Conservation (phyloP, 495 filamentous ascomycete species). For the Podospora anserina region DNA sequence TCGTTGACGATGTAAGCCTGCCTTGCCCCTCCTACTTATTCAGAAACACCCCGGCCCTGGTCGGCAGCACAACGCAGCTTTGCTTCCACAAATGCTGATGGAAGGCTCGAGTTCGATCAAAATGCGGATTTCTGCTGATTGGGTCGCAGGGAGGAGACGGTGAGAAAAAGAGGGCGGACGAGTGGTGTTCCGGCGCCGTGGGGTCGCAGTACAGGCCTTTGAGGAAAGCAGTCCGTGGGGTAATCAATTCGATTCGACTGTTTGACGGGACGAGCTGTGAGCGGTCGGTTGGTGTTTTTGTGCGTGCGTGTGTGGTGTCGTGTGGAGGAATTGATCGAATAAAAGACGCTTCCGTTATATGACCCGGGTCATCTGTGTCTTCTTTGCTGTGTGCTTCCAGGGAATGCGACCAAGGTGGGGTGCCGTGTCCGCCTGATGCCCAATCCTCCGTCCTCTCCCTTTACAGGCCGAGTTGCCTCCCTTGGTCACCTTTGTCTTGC, state of each 20-base stretch:
- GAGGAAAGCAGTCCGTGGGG: neutral
- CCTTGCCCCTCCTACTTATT: neutral
- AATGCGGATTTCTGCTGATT: conserved; percentile 14
- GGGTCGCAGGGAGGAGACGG: conserved; percentile 13
- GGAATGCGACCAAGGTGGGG: neutral
- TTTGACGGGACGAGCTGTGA: neutral
- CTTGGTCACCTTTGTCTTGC: conserved; percentile 1
- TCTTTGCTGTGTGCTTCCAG: neutral
- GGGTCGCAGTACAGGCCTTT: conserved; percentile 3
- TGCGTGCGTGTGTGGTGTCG: neutral
- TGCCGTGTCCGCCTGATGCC: conserved; percentile 27
- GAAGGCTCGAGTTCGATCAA: neutral
- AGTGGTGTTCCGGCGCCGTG: conserved; percentile 4
- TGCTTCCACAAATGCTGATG: neutral
- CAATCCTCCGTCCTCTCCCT: conserved; percentile 9
- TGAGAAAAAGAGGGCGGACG: conserved; percentile 14
- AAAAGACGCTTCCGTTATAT: neutral
- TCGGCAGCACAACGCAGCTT: neutral
- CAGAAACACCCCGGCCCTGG: neutral
- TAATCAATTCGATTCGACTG: neutral
- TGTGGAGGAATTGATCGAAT: conserved; percentile 5
- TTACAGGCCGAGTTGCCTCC: conserved; percentile 8
- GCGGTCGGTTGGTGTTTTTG: neutral
- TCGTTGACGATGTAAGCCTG: neutral
- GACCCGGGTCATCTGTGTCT: neutral